A percentile compares a stretch with the other conserved stretches of the same genome.
These are phyloP conservation scores for Penicillium arizonense DNA, from an alignment of 495 filamentous ascomycete genomes.

Conservation along the genomic window DNA sequence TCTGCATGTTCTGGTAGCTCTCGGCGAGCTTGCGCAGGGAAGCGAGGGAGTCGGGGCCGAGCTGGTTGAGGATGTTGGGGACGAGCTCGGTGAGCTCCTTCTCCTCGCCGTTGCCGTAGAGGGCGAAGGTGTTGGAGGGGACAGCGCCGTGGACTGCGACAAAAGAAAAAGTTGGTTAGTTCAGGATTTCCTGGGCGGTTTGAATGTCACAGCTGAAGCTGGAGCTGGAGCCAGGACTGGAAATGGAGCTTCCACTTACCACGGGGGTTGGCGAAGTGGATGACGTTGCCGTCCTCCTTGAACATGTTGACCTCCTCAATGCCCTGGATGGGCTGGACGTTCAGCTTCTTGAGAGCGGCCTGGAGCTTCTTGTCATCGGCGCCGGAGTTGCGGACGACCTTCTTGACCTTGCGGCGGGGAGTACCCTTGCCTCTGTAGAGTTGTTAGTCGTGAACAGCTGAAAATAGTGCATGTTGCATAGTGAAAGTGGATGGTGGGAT, in stretches of 20 bases:
- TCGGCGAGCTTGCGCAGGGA: conserved; percentile 97
- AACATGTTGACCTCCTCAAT: conserved; percentile 99
- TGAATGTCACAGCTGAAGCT: neutral
- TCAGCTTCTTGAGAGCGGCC: conserved; percentile 89
- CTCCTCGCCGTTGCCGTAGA: conserved; percentile 98
- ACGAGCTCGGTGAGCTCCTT: conserved; percentile 99
- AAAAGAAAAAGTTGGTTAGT: neutral
- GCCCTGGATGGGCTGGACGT: conserved; percentile 94
- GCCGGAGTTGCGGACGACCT: conserved; percentile 83
- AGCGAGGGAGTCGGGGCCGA: conserved; percentile 96
- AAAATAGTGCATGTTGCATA: neutral
- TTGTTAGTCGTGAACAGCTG: conserved; percentile 9
- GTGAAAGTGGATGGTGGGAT: neutral
- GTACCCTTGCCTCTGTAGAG: conserved; percentile 88
- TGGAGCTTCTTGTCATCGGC: conserved; percentile 99
- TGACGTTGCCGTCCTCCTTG: conserved; percentile 99
- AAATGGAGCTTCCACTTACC: conserved; percentile 53
- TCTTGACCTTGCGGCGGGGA: conserved; percentile 96
- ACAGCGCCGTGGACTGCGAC: conserved; percentile 87
- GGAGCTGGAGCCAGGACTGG: neutral
- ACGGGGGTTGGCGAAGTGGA: conserved; percentile 96
- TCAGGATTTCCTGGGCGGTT: neutral
- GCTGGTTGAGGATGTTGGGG: conserved; percentile 98
- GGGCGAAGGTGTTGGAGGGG: conserved; percentile 96
- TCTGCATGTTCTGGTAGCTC: conserved; percentile 99